Base-by-base conservation (phyloP, 2,329 filamentous ascomycete genomes). In the Fusarium sp. region DNA sequence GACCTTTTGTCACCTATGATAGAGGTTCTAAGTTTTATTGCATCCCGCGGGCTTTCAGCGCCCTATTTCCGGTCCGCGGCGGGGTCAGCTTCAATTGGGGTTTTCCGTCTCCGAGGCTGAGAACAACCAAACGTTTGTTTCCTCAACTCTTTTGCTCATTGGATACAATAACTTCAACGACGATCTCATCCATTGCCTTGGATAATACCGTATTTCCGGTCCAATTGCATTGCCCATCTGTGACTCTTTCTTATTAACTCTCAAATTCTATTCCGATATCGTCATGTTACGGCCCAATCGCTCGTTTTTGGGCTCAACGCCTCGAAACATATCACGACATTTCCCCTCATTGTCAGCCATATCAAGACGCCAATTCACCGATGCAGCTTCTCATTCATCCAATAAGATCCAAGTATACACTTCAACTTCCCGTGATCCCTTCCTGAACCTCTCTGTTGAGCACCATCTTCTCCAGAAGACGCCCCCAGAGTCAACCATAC, bases 361-460 rank as follows among this genome's bases (percentile, higher is more conserved):
- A 66, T 61, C 73, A 36, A 74, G 74, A 41, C 66, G 70, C 55
- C 80, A 81, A 77, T 86, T 84, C 32, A 80, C 80, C 58, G 80
- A 83, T 14, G 80, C 83, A 22, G 82, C 84, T 30, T 80, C 84
- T 3, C 75, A 86, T 69, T 79, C 85, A n/a, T 79, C 83, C 24
- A 85, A 85, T 77, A 84, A 83, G 72, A 82, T 87, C 22, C 93
- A 96, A 74, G 87, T 95, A 76, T 95, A 94, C 83, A 85, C 90
- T 69, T 95, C 93, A 17, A 84, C 84, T 69, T 93, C 90, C 63
- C 85, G 83, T 57, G 90, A 97, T 79, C 95, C 96, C 9, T 96
- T 93, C 81, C 85, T 97, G 77, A 99, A 99, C 83, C 93, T 99
- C 66, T 95, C 95, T 38, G 92, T 98, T 78, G 96, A 99, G 85